Conservation (phyloP, 2,329 filamentous ascomycete species). For the Torrubiellomyces zombiae region DNA sequence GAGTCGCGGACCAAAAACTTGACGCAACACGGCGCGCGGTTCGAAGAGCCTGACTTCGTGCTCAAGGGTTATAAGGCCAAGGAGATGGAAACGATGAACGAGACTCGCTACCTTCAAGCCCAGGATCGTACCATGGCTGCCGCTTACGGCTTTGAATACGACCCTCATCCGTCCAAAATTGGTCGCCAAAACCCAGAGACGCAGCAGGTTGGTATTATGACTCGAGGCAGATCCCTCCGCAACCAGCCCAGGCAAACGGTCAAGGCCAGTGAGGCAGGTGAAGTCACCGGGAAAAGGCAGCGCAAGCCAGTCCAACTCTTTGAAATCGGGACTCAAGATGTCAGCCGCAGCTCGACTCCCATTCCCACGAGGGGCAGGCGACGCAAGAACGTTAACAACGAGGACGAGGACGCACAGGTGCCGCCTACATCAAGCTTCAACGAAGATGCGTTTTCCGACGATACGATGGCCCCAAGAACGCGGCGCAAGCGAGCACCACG, state of each 20-base stretch:
- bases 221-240: slow-evolving; percentile 34
- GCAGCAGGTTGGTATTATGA: slow-evolving; percentile 33
- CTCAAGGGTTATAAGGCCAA: slow-evolving; percentile 35
- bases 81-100: slow-evolving; percentile 23
- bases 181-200: slow-evolving; percentile 41
- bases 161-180: slow-evolving; percentile 38
- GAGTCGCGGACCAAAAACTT: slow-evolving; percentile 26
- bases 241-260: slow-evolving; percentile 40
- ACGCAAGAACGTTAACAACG: slow-evolving; percentile 14
- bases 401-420: slow-evolving; percentile 11
- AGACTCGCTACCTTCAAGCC: slow-evolving; percentile 28
- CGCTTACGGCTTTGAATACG: slow-evolving; percentile 44
- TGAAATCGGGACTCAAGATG: slow-evolving; percentile 32
- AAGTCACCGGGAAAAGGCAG: slow-evolving; percentile 34
- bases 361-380: slow-evolving; percentile 16
- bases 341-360: slow-evolving; percentile 36
- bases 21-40: slow-evolving; percentile 20
- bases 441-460: slow-evolving; percentile 15
- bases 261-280: slow-evolving; percentile 38
- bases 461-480: slow-evolving; percentile 11
- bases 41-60: slow-evolving; percentile 34
- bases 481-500: slow-evolving; percentile 15
- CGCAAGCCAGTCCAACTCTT: slow-evolving; percentile 34
- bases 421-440: slow-evolving; percentile 17
- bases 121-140: slow-evolving; percentile 43